Evolutionary conservation across 2,329 filamentous ascomycete genomes (phyloP), one percentile per base, ranked within the genome.

Genomic region (Penicillium sp.): DNA sequence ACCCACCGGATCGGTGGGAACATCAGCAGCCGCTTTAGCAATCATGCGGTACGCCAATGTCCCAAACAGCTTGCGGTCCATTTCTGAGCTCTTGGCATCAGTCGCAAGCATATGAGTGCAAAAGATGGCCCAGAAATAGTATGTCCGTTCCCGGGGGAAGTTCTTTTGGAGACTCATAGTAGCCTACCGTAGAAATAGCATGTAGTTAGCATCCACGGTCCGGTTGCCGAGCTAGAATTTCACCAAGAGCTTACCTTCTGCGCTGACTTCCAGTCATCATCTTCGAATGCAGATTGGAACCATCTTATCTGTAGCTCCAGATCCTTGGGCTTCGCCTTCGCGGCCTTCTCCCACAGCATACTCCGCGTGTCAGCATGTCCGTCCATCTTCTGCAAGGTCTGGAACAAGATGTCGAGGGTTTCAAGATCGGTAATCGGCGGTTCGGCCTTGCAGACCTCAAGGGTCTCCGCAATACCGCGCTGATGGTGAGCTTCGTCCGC

Each of bases 11-110:
- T 77, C 72, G 27, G 66, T 62, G n/a, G 77, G 76, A 44, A 79
- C 76, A 33, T 71, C 75, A 7, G 74, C 72, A 13, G 76, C 78
- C 43, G 79, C 77, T 59, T 81, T 81, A 8, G 75, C 76, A 16
- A 78, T 71, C 76, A 81, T 79, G 37, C 79, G 77, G 62, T 79
- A 81, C 29, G 79, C 80, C 53, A 82, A 67, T n/a, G 76, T 79
- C n/a, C 78, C 78, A 61, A 80, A 81, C 9, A 81, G 68, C 55
- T 76, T 77, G 50, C 74, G 70, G 23, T 80, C 78, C 29, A 69
- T 67, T 13, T 79, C 77, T 6, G 75, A 75, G 54, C 71, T 74
- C 19, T 62, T 55, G 10, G 66, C 46, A 55, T 78, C 72, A 26
- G 68, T 61, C 16, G 76, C 67, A 43, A 80, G 69, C 45, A 80